Percentiles rank a stretch among this genome's conserved stretches.
Evolutionary conservation across 1,284 basidiomycete species (phyloP).

Genomic region (Somion occarium): DNA sequence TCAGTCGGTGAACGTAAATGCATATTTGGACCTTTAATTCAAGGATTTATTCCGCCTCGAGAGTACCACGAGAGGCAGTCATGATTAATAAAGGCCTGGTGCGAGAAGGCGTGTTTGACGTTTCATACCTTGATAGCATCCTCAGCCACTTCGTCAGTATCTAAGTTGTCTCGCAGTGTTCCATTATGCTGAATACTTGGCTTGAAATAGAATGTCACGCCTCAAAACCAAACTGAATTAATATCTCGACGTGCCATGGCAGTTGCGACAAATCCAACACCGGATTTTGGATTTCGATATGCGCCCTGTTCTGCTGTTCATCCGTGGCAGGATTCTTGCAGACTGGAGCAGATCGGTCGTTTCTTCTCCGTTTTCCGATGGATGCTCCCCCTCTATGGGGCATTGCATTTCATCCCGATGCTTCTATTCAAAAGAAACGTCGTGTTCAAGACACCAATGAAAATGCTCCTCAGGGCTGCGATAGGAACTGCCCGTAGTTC

Average conservation of each 20-base stretch:
- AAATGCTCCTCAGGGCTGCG: conserved; percentile 60
- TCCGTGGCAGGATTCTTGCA: conserved; percentile 74
- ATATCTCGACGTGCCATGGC: conserved; percentile 31
- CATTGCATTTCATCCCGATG: conserved; percentile 86
- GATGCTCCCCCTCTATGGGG: conserved; percentile 86
- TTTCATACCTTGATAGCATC: conserved; percentile 51
- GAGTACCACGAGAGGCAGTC: conserved; percentile 58
- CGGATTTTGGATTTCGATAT: conserved; percentile 48
- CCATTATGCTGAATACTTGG: background rate
- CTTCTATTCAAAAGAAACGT: conserved; percentile 68
- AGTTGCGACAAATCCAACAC: conserved; percentile 20
- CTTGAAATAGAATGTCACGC: conserved; percentile 32
- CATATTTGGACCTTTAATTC: background rate
- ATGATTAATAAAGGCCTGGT: conserved; percentile 61
- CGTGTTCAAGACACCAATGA: conserved; percentile 58
- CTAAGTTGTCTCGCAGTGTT: too few relatives aligned
- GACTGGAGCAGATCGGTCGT: conserved; percentile 62
- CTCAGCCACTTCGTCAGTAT: conserved; percentile 46
- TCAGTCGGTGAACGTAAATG: background rate
- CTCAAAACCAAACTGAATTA: conserved; percentile 35
- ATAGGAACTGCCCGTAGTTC: conserved; percentile 82
- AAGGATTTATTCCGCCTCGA: conserved; percentile 61
- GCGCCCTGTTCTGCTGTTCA: conserved; percentile 73
- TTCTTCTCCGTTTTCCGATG: conserved; percentile 82
- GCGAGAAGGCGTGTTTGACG: conserved; percentile 51